Conservation (phyloP, 1,139 yeast species). For the Geotrichum carabidarum region DNA sequence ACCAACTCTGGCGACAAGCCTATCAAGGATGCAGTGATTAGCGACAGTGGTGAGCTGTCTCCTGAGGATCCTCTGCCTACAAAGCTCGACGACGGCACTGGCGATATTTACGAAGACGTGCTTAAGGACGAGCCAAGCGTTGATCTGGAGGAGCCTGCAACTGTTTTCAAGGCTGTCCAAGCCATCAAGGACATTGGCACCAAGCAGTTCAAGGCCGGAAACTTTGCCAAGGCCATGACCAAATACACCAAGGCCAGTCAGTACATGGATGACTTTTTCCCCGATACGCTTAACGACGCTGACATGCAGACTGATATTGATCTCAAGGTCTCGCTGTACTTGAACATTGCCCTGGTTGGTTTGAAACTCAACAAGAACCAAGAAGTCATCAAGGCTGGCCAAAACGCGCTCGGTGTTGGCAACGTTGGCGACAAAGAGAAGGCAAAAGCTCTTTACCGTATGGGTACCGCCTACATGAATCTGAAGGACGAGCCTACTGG, state of each 20-base stretch:
- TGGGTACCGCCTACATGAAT: slow-evolving; percentile 63
- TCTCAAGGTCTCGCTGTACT: slow-evolving; percentile 56
- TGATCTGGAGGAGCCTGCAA: slow-evolving; percentile 53
- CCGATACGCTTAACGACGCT: slow-evolving; percentile 46
- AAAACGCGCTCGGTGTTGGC: slow-evolving; percentile 61
- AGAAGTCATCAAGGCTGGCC: slow-evolving; percentile 55
- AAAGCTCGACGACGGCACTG: slow-evolving; percentile 64
- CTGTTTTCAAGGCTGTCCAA: slow-evolving; percentile 62
- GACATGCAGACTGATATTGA: slow-evolving; percentile 40
- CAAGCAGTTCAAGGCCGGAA: slow-evolving; percentile 55
- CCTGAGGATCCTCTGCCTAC: slow-evolving; percentile 44
- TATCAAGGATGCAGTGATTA: slow-evolving; percentile 56
- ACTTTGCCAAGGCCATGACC: slow-evolving; percentile 44
- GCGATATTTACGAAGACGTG: slow-evolving; percentile 75
- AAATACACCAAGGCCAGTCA: slow-evolving; percentile 70
- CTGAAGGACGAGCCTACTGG: slow-evolving; percentile 69
- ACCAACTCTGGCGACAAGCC: slow-evolving; percentile 59
- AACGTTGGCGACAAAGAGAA: slow-evolving; percentile 59
- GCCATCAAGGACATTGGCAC: slow-evolving; percentile 79
- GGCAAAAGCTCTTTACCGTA: slow-evolving; percentile 82
- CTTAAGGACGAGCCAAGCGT: slow-evolving; percentile 69
- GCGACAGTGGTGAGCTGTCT: slow-evolving; percentile 75
- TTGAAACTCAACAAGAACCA: slow-evolving; percentile 57
- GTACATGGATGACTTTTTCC: slow-evolving; percentile 68
- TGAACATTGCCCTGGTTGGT: slow-evolving; percentile 74